Conservation (phyloP, 805 yeast species). For the Sugiyamaella qingdaonensis region DNA sequence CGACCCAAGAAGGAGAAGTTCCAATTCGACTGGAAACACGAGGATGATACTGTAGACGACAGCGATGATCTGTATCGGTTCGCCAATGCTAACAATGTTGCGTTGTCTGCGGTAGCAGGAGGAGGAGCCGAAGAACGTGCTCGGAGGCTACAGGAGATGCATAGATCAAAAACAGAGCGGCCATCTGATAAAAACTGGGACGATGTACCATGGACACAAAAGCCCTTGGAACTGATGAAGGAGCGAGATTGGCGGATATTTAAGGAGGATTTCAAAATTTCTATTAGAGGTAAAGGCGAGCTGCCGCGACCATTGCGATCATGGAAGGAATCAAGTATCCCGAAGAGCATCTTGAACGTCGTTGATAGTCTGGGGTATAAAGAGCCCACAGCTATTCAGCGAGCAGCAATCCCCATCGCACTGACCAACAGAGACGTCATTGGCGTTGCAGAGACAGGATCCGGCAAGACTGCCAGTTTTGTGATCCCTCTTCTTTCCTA, state of each 20-base stretch:
- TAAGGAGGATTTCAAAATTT: constrained; percentile 70
- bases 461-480: constrained; percentile 89
- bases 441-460: constrained; percentile 95
- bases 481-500: constrained; percentile 65
- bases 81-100: neutral
- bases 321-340: constrained; percentile 66
- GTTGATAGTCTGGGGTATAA: constrained; percentile 39
- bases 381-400: constrained; percentile 86
- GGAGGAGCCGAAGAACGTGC: constrained; percentile 20
- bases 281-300: constrained; percentile 42
- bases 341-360: constrained; percentile 37
- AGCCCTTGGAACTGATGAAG: constrained; percentile 61
- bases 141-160: constrained; percentile 18
- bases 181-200: constrained; percentile 21
- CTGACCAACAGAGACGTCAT: constrained; percentile 58
- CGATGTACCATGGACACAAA: constrained; percentile 63
- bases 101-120: constrained; percentile 15
- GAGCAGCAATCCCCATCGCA: constrained; percentile 79
- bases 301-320: constrained; percentile 58
- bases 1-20: constrained; percentile 38
- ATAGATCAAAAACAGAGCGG: constrained; percentile 22
- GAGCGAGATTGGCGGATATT: constrained; percentile 87
- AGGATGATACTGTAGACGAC: constrained; percentile 58
- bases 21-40: constrained; percentile 63
- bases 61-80: constrained; percentile 40